Conservation (phyloP, 305 asterid genomes). For the Solanum chacoense region DNA sequence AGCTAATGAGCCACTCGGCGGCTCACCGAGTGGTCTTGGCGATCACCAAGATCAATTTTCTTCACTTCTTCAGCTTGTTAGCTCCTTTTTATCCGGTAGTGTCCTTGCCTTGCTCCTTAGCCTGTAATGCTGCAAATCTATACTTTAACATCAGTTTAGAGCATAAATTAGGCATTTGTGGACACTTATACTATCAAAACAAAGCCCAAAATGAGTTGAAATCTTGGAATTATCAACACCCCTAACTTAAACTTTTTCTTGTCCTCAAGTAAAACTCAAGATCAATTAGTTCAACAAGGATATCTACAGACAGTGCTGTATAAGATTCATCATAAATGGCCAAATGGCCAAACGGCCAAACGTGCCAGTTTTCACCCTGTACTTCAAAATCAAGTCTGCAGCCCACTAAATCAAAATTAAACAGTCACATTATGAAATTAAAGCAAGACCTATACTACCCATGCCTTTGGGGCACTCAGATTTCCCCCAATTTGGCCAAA, state of each 20-base stretch:
- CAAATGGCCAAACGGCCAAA: too few species aligned
- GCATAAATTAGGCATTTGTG: neutral
- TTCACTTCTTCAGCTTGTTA: neutral
- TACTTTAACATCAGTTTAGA: neutral
- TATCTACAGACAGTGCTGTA: neutral
- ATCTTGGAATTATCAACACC: neutral
- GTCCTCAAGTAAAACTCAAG: neutral
- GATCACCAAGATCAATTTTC: too few species aligned
- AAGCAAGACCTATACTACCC: too few species aligned
- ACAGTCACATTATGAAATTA: too few species aligned
- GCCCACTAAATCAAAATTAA: too few species aligned
- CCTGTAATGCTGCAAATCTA: too few species aligned
- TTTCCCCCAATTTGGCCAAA: too few species aligned
- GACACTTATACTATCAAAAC: neutral
- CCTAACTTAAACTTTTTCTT: neutral
- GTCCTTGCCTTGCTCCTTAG: neutral
- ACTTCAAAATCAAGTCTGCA: too few species aligned
- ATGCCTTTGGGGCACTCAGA: too few species aligned
- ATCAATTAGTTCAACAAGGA: neutral
- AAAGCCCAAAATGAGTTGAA: neutral
- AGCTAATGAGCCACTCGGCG: neutral
- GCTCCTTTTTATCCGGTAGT: neutral
- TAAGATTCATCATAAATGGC: neutral
- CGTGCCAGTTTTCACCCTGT: too few species aligned
- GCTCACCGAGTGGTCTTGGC: neutral